Conservation (phyloP, 352 stramenopile species). For the Phytopythium oedochilum region DNA sequence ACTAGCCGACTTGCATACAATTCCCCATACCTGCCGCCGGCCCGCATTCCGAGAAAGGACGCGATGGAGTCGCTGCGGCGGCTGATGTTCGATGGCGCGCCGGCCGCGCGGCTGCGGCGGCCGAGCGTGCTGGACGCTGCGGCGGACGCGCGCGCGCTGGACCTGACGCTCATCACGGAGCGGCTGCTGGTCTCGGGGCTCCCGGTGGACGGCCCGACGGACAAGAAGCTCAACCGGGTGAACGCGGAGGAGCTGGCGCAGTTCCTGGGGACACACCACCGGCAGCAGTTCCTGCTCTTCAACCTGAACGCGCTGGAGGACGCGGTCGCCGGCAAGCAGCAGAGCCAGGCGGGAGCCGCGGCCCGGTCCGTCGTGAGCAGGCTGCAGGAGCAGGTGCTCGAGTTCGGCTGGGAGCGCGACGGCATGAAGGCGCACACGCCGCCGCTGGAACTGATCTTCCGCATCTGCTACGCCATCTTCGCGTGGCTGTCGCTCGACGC, state of each 20-base stretch:
- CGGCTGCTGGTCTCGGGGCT: slow-evolving; percentile 58
- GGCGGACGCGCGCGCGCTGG: slow-evolving; percentile 34
- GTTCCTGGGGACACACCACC: slow-evolving; percentile 52
- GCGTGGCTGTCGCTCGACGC: slow-evolving; percentile 87
- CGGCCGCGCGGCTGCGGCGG: slow-evolving; percentile 28
- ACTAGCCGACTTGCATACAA: too few species aligned
- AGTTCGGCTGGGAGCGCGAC: slow-evolving; percentile 80
- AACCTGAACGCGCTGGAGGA: slow-evolving; percentile 66
- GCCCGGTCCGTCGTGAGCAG: slow-evolving; percentile 31
- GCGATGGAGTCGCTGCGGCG: slow-evolving; percentile 69
- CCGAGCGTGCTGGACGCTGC: slow-evolving; percentile 23
- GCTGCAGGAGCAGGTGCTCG: slow-evolving; percentile 77
- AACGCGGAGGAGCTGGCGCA: slow-evolving; percentile 65
- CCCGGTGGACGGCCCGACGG: slow-evolving; percentile 43
- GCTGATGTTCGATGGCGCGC: slow-evolving; percentile 56
- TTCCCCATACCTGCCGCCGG: too few species aligned
- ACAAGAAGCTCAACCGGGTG: slow-evolving; percentile 70
- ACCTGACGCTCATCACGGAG: slow-evolving; percentile 72
- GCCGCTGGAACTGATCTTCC: slow-evolving; percentile 80
- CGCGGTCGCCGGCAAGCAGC: neutral
- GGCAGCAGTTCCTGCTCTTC: slow-evolving; percentile 71
- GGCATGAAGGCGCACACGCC: slow-evolving; percentile 83
- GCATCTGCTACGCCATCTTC: slow-evolving; percentile 91
- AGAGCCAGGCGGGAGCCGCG: too few species aligned
- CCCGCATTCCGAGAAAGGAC: too few species aligned